These are phyloP conservation scores for Butyriboletus regius DNA, from an alignment of 1,284 basidiomycete species.

Conservation along the genomic window DNA sequence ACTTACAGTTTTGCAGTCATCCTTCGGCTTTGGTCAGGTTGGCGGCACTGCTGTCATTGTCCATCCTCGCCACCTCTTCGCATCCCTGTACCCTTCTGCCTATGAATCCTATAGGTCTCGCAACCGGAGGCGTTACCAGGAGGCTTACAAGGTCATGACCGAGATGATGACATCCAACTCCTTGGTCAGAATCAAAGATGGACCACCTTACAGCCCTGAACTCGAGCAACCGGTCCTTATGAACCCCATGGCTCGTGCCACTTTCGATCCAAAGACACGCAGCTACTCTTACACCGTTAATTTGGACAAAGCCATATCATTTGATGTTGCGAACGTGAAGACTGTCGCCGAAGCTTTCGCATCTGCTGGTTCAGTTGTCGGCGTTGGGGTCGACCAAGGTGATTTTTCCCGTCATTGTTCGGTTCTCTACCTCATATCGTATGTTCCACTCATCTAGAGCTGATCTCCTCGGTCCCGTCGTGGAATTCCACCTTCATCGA, in stretches of 20 bases:
- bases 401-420: neutral
- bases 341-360: conserved; percentile 53
- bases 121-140: conserved; percentile 64
- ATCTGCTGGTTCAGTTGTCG: conserved; percentile 43
- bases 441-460: conserved; percentile 48
- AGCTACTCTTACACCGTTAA: conserved; percentile 73
- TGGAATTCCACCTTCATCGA: conserved; percentile 82
- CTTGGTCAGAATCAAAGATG: conserved; percentile 91
- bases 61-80: conserved; percentile 88
- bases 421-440: conserved; percentile 14
- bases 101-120: conserved; percentile 72
- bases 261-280: conserved; percentile 75
- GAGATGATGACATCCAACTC: conserved; percentile 91
- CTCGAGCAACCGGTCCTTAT: conserved; percentile 83
- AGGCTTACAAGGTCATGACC: conserved; percentile 88
- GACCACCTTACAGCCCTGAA: conserved; percentile 83
- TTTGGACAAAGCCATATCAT: conserved; percentile 47
- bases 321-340: conserved; percentile 63
- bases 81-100: conserved; percentile 63
- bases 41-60: conserved; percentile 86
- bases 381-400: conserved; percentile 86
- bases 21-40: conserved; percentile 99
- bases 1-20: conserved; percentile 52
- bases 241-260: conserved; percentile 86
- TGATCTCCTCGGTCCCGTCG: conserved; percentile 87